Evolutionary conservation across 352 stramenopile genomes (phyloP), one percentile per base, ranked within the genome.

Genomic region (Pythium aristosporum): DNA sequence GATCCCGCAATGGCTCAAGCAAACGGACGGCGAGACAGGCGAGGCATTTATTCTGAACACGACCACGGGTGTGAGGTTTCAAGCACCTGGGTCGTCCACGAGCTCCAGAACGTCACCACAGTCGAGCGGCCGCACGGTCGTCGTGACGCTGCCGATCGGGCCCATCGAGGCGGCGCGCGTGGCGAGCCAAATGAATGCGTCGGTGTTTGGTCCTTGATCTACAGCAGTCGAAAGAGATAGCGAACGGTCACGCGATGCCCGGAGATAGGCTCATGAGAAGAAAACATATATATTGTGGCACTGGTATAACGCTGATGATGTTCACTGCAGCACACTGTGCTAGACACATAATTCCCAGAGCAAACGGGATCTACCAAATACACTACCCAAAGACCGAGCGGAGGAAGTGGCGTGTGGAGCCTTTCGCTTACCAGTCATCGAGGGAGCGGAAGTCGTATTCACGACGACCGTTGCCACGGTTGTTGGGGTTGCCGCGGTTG

Each of bases 1-100:
- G 1, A 20, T 28, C 18, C 65, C 65, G 23, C 54, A 63, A 32
- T 72, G 66, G 66, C 53, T 72, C 1, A 56, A 57, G 49, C 44
- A 32, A 32, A 20, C 30, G 1, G 61, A 69, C 21, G 60, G 57
- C 15, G 8, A 41, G 6, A 69, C 55, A 1, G 55, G 59, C 8
- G 60, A 65, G 36, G 44, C 51, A 5, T 53, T 54, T 16, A 69
- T 72, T 57, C 8, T 72, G 18, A 68, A 72, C 21, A 65, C 61
- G 10, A 52, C 43, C 25, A 72, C 61, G 3, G 54, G 66, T 3
- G 57, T 61, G 4, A 32, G 36, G 13, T 73, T 73, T 50, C 66
- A 69, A 18, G 18, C 61, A 12, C 60, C 66, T 36, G 61, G 61
- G 0, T 57, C 43, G 2, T 55, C 51, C 2, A 49, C 51, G 1